Evolutionary conservation across 208 protist species (phyloP).

Genomic region (Trypanosoma lewisi): DNA sequence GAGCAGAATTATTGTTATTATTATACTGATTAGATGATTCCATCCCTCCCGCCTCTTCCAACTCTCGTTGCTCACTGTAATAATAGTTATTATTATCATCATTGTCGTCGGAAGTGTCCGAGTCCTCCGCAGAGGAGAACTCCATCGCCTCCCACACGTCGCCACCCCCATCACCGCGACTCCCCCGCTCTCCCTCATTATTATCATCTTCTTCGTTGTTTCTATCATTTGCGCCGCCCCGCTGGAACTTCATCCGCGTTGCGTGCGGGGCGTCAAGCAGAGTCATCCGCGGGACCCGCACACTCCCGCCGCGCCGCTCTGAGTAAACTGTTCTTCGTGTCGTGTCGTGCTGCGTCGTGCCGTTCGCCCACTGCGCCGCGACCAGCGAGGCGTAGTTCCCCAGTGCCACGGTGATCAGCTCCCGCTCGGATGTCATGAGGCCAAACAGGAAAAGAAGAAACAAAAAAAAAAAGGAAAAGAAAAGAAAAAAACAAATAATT

Average conservation of each 20-base stretch:
- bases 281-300: conserved; percentile 64
- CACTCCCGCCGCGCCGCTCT: conserved; percentile 29
- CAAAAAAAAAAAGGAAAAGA: conserved; percentile 1
- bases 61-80: no score
- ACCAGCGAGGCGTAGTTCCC: conserved; percentile 87
- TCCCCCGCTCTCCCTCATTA: conserved; percentile 12
- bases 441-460: conserved; percentile 3
- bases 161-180: neutral
- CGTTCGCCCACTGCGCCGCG: conserved; percentile 86
- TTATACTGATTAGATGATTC: neutral
- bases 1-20: neutral
- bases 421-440: conserved; percentile 39
- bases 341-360: conserved; percentile 65
- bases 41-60: neutral
- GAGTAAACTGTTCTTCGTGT: conserved; percentile 68
- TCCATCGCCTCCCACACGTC: no score
- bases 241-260: conserved; percentile 42
- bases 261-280: conserved; percentile 77
- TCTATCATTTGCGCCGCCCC: conserved; percentile 6
- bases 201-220: conserved; percentile 22
- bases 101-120: neutral
- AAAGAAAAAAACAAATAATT: conserved; percentile 21
- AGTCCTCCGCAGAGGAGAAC: neutral
- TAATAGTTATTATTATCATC: conserved; percentile 6
- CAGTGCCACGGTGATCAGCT: conserved; percentile 76